Evolutionary conservation across 352 stramenopile genomes (phyloP), one percentile per base, ranked within the genome.

Genomic region (Elongisporangium prolatum): DNA sequence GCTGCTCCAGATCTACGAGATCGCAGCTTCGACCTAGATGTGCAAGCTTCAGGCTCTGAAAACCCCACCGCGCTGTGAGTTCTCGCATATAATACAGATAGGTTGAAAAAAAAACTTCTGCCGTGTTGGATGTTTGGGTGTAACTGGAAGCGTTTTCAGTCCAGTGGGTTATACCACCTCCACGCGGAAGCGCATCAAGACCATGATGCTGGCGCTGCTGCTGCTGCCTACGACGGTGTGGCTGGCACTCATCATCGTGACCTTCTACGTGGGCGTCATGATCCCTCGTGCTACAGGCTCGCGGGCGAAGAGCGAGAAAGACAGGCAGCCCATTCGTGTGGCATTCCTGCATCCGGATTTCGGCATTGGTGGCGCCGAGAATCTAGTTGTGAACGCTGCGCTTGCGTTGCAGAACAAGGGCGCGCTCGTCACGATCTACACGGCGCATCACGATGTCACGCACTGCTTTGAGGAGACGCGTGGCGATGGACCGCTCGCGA

Each of bases 311-410:
- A 9, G 9, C 9, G 14, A 40, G 28, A 40, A 40, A n/a, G n/a
- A n/a, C n/a, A n/a, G n/a, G 28, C 9, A 40, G 49, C 55, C 48
- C 0, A 68, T 89, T 48, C 82, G 74, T 18, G 79, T 99, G 38
- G 86, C 93, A n/a, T 99, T 99, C 65, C 61, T 99, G 52, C 97
- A 99, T 74, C 93, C 98, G 11, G 97, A 99, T 73, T 96, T 99
- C 24, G 97, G 97, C 48, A 98, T 99, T 56, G 97, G 97, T 56
- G 97, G 97, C 47, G 97, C 96, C 6, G 97, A 99, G 65, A 92
- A 95, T 68, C 84, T 98, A 48, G 81, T 98, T 17, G 90, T 98
- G 40, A 97, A 97, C 67, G 86, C 88, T 5, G 93, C 91, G 14
- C 67, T 97, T 18, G 91, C 84, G 34, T 74, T 97, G 48, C 84